Evolutionary conservation across 225 moss, liverwort and hornwort genomes (phyloP).

Genomic region (Rhytidiadelphus loreus): DNA sequence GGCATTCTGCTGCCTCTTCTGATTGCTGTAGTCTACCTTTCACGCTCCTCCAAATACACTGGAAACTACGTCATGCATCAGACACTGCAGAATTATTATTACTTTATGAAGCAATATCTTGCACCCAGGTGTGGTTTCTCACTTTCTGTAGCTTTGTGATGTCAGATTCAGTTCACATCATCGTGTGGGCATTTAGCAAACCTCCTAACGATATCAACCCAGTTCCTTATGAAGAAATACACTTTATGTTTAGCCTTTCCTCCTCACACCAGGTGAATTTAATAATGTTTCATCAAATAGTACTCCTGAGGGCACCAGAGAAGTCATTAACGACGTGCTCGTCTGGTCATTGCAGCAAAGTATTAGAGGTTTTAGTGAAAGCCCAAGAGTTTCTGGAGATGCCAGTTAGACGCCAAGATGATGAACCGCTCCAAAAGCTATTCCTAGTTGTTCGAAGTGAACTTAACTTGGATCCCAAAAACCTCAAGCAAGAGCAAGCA

Average conservation of each 20-base stretch:
- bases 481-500: slow-evolving; percentile 91
- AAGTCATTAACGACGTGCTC: neutral
- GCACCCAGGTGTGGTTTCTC: slow-evolving; percentile 64
- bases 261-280: neutral
- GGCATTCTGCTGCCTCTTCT: slow-evolving; percentile 91
- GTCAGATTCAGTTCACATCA: neutral
- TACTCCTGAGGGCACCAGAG: neutral
- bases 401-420: slow-evolving; percentile 88
- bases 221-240: neutral
- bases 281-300: neutral
- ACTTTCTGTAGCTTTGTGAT: neutral
- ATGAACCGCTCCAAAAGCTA: slow-evolving; percentile 71
- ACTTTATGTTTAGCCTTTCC: neutral
- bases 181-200: neutral
- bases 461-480: slow-evolving; percentile 86
- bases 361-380: slow-evolving; percentile 83
- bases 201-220: neutral
- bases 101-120: slow-evolving; percentile 91
- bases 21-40: slow-evolving; percentile 78
- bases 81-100: slow-evolving; percentile 69
- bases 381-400: slow-evolving; percentile 89
- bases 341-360: slow-evolving; percentile 54
- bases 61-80: slow-evolving; percentile 99
- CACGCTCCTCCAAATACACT: slow-evolving; percentile 90
- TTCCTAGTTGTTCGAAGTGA: slow-evolving; percentile 86